These are phyloP conservation scores for Mycosphaerella arachidis DNA, from an alignment of 2,329 filamentous ascomycete species.

Conservation along the genomic window DNA sequence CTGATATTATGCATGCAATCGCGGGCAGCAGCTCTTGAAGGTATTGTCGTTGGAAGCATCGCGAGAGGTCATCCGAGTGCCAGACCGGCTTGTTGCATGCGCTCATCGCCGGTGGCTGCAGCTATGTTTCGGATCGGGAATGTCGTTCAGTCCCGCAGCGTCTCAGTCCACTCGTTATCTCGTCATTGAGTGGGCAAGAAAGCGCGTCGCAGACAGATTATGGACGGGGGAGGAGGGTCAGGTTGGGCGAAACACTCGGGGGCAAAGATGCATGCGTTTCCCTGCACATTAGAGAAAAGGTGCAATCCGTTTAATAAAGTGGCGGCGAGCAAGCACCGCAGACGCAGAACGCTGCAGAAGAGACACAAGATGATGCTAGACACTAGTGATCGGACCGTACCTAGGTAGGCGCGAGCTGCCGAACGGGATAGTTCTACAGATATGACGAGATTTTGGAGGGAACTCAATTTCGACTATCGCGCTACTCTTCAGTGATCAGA, in stretches of 20 bases:
- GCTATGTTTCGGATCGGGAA: conserved; percentile 1
- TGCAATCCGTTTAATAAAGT: background rate
- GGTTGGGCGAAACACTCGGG: background rate
- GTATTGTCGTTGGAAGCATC: conserved; percentile 64
- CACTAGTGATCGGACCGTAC: background rate
- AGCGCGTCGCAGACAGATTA: background rate
- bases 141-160: background rate
- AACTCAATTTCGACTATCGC: background rate
- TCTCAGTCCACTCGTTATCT: background rate
- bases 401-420: background rate
- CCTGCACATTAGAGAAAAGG: background rate
- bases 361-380: background rate
- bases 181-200: background rate
- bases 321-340: background rate
- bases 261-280: background rate
- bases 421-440: too few species aligned
- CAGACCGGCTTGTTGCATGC: conserved; percentile 57
- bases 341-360: background rate
- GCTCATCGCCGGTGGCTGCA: conserved; percentile 35
- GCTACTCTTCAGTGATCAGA: background rate
- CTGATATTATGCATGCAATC: conserved; percentile 63
- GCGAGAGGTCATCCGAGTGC: conserved; percentile 58
- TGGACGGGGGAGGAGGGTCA: background rate
- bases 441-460: background rate
- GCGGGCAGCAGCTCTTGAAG: conserved; percentile 77